phyloP scores from a whole-genome alignment of 2,329 filamentous ascomycete genomes.

The Cryphonectria nitschkei region DNA sequence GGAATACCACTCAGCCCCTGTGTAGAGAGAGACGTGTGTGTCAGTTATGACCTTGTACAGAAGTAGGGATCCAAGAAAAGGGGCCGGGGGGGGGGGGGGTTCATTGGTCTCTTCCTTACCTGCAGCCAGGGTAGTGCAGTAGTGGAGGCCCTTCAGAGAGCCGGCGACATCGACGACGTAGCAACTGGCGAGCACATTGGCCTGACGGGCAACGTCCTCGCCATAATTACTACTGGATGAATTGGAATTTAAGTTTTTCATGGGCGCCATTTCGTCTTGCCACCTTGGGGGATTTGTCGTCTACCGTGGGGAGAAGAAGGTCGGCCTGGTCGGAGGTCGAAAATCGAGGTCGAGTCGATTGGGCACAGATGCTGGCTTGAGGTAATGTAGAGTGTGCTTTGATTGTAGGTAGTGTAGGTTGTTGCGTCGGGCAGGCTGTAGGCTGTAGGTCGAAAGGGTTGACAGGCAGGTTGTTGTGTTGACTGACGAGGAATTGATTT shows the following conservation, averaged over 20 bases:
- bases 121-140: constrained; percentile 90
- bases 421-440: too few species aligned
- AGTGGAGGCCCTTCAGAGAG: constrained; percentile 83
- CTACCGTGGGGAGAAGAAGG: neutral
- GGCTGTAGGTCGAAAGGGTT: too few species aligned
- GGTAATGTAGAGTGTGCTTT: neutral
- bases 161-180: constrained; percentile 79
- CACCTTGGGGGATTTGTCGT: constrained; percentile 33
- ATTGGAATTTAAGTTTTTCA: constrained; percentile 71
- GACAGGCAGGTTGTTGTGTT: neutral
- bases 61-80: neutral
- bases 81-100: constrained; percentile 23
- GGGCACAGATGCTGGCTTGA: neutral
- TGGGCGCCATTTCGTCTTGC: constrained; percentile 61
- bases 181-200: constrained; percentile 87
- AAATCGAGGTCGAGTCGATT: neutral
- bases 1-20: constrained; percentile 91
- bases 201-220: constrained; percentile 65
- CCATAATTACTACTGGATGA: constrained; percentile 80
- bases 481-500: neutral
- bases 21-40: neutral
- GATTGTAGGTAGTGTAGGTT: neutral
- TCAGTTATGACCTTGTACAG: constrained; percentile 16
- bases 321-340: neutral
- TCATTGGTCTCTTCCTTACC: constrained; percentile 51